Conservation (phyloP, 148 eudicot species). For the Persicaria maculosa region DNA sequence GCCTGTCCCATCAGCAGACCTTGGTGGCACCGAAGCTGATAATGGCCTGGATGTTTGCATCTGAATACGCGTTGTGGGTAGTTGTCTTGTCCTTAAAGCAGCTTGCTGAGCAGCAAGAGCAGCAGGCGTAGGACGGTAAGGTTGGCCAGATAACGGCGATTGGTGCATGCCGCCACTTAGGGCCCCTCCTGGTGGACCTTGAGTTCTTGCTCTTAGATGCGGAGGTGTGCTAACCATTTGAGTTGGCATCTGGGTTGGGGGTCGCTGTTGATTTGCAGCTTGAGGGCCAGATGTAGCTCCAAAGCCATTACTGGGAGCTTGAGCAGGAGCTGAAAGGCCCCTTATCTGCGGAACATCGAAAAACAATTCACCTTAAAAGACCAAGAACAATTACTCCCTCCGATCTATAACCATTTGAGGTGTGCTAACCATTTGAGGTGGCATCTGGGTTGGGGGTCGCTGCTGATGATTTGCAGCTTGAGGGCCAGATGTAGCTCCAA, state of each 20-base stretch:
- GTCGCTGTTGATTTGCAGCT: conserved; percentile 23
- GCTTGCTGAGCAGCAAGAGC: conserved; percentile 22
- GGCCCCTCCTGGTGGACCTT: conserved; percentile 26
- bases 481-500: conserved; percentile 15
- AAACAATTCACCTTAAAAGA: neutral
- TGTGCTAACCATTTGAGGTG: conserved; percentile 28
- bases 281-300: conserved; percentile 16
- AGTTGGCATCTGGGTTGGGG: conserved; percentile 26
- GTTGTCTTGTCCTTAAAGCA: conserved; percentile 21
- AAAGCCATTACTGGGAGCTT: neutral
- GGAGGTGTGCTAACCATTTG: conserved; percentile 35
- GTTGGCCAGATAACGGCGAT: conserved; percentile 25
- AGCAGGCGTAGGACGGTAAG: neutral
- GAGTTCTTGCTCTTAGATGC: conserved; percentile 24
- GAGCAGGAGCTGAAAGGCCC: conserved; percentile 23
- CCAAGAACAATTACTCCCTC: too few species aligned
- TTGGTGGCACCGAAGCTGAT: conserved; percentile 5
- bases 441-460: conserved; percentile 24
- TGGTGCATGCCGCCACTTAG: conserved; percentile 12
- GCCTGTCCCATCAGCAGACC: conserved; percentile 16
- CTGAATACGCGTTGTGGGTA: conserved; percentile 23
- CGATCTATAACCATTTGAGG: conserved; percentile 15
- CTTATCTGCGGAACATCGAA: conserved; percentile 16
- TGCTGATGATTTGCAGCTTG: conserved; percentile 22
- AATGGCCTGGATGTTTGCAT: conserved; percentile 24